Conservation (phyloP, 2,329 filamentous ascomycete genomes). For the Pochonia chlamydosporia region DNA sequence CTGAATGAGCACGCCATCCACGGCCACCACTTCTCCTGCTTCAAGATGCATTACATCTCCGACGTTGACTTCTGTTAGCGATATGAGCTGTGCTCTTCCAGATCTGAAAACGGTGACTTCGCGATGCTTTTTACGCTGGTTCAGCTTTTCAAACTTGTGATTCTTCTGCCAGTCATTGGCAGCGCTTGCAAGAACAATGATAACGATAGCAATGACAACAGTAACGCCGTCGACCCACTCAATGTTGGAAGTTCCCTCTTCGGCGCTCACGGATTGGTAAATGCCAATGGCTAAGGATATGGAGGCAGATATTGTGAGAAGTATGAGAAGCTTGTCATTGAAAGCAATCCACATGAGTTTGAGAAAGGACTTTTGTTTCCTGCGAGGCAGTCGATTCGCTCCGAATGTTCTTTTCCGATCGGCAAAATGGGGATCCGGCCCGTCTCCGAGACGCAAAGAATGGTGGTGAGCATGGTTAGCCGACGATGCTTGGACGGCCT, state of each 20-base stretch:
- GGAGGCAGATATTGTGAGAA: constrained; percentile 64
- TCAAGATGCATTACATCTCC: constrained; percentile 70
- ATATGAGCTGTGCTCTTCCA: constrained; percentile 63
- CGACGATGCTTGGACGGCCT: constrained; percentile 11
- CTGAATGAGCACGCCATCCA: constrained; percentile 62
- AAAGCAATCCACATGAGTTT: constrained; percentile 70
- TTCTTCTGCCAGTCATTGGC: constrained; percentile 80
- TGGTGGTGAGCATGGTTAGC: constrained; percentile 18
- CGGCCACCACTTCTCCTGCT: constrained; percentile 65
- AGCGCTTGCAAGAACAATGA: constrained; percentile 73
- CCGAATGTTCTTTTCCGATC: constrained; percentile 68
- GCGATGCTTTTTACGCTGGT: constrained; percentile 73
- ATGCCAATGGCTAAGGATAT: constrained; percentile 70
- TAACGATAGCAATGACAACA: constrained; percentile 69
- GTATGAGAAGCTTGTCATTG: constrained; percentile 73
- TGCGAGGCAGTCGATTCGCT: constrained; percentile 50
- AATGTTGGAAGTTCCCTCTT: constrained; percentile 46
- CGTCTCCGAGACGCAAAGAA: constrained; percentile 23
- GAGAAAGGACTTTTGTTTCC: constrained; percentile 63
- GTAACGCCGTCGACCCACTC: constrained; percentile 82
- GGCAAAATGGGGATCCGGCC: constrained; percentile 19
- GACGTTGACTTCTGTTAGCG: constrained; percentile 64
- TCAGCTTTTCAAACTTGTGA: constrained; percentile 72
- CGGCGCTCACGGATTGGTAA: constrained; percentile 61
- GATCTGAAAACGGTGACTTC: constrained; percentile 72